Evolutionary conservation across 2,329 filamentous ascomycete genomes (phyloP), one percentile per base, ranked within the genome.

Genomic region (Aureobasidium sp.): DNA sequence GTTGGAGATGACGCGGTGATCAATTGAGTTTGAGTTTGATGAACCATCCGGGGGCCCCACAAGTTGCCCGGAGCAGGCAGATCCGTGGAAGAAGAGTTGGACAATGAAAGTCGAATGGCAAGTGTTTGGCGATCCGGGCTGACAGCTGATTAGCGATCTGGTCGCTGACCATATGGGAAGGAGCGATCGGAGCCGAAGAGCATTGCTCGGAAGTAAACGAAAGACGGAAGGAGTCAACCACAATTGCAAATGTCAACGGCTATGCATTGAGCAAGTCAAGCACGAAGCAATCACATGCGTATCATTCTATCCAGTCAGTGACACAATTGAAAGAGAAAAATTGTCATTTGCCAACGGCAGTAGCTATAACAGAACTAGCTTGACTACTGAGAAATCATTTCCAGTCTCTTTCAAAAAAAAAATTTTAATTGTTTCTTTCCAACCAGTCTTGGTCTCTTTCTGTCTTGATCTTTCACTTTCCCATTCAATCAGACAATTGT

Each of bases 361-460:
- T 34, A 52, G 50, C 50, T 39, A 52, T n/a, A 34, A 37, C 10
- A 20, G 34, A 52, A 20, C 34, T 17, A 39, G 50, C 50, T 39
- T 3, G 17, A 26, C 50, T 39, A 17, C 32, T 10, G n/a, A 52
- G n/a, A 26, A 5, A 37, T 24, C 34, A 37, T 39, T 27, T 52
- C 34, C 34, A 37, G 39, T n/a, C 34, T 52, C 50, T 27, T 39
- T 39, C 34, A 55, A 55, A 55, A 55, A 55, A n/a, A n/a, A n/a
- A n/a, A n/a, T n/a, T n/a, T n/a, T 39, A 5, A 24, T 24, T 24
- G 26, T 24, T 43, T 55, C 26, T 37, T 43, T 55, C 37, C 12
- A 43, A 52, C 34, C 32, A 52, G 48, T 5, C 24, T 24, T 13
- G n/a, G 24, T 24, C 29, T 15, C 20, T 5, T 7, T 29, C 15